A percentile compares a stretch with the other conserved stretches of the same genome.
These are phyloP conservation scores for Coemansia sp. DNA, from an alignment of 192 early-diverging fungal genomes.

Conservation along the genomic window DNA sequence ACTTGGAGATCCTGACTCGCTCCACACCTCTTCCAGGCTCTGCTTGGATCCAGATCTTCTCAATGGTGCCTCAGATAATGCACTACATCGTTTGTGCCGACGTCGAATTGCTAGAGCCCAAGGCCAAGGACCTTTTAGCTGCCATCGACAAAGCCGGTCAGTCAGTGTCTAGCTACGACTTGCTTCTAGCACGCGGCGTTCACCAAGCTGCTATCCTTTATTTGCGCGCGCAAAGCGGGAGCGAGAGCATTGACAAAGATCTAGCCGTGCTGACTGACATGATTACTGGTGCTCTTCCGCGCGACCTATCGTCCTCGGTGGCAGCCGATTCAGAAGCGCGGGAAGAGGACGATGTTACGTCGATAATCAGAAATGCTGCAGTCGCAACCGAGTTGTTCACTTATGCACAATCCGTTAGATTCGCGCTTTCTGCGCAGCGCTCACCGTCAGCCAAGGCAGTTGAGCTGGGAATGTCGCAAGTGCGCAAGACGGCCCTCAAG, in stretches of 20 bases:
- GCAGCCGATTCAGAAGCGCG: neutral
- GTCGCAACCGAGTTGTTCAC: conserved; percentile 40
- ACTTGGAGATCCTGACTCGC: conserved; percentile 47
- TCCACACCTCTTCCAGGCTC: conserved; percentile 29
- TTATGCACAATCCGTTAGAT: conserved; percentile 22
- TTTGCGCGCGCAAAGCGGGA: conserved; percentile 4
- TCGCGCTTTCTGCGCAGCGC: conserved; percentile 22
- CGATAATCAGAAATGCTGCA: conserved; percentile 17
- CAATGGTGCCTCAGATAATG: conserved; percentile 48
- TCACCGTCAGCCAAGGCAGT: conserved; percentile 23
- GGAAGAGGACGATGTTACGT: conserved; percentile 8
- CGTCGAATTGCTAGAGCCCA: conserved; percentile 18
- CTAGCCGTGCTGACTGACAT: conserved; percentile 14
- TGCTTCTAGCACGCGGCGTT: conserved; percentile 25
- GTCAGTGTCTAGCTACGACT: conserved; percentile 24
- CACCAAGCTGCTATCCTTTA: conserved; percentile 22
- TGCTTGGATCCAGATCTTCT: conserved; percentile 29
- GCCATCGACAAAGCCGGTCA: neutral
- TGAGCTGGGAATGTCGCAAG: conserved; percentile 16
- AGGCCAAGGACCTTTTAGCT: conserved; percentile 9
- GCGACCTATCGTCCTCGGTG: neutral
- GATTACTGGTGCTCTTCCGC: conserved; percentile 14
- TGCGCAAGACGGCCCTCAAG: conserved; percentile 36
- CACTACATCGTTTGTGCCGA: conserved; percentile 31
- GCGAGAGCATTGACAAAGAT: conserved; percentile 20